Conservation (phyloP, 179 eudicot genomes). For the Sideroxylon spinosum region DNA sequence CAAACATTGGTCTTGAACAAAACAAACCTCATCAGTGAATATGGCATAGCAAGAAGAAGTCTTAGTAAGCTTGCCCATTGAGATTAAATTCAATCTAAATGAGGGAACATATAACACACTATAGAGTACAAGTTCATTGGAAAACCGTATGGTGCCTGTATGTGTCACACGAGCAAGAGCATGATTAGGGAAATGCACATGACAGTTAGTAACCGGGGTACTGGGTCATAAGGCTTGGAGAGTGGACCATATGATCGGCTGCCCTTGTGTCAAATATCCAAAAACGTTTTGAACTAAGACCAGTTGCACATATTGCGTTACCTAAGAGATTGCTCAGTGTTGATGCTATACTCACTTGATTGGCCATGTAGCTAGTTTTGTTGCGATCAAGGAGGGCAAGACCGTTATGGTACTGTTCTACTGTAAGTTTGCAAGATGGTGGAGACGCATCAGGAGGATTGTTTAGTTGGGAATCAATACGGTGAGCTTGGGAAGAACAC, state of each 20-base stretch:
- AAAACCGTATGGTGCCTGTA: background rate
- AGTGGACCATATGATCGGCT: background rate
- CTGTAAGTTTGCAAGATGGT: background rate
- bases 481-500: background rate
- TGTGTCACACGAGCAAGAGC: background rate
- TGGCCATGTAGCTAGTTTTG: background rate
- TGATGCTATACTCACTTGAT: background rate
- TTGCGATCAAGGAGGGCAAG: background rate
- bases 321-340: background rate
- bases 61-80: background rate
- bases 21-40: background rate
- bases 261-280: background rate
- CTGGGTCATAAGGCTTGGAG: background rate
- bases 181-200: constrained; percentile 3
- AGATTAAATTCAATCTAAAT: background rate
- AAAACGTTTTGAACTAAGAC: background rate
- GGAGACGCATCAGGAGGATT: background rate
- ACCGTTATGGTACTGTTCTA: background rate
- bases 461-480: background rate
- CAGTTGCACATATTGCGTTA: background rate
- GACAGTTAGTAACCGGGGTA: background rate
- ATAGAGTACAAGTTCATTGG: background rate
- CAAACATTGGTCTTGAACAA: background rate
- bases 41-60: background rate
- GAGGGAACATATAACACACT: background rate